Evolutionary conservation across 2,329 filamentous ascomycete genomes (phyloP), one percentile per base, ranked within the genome.

Genomic region (Clonostachys solani): DNA sequence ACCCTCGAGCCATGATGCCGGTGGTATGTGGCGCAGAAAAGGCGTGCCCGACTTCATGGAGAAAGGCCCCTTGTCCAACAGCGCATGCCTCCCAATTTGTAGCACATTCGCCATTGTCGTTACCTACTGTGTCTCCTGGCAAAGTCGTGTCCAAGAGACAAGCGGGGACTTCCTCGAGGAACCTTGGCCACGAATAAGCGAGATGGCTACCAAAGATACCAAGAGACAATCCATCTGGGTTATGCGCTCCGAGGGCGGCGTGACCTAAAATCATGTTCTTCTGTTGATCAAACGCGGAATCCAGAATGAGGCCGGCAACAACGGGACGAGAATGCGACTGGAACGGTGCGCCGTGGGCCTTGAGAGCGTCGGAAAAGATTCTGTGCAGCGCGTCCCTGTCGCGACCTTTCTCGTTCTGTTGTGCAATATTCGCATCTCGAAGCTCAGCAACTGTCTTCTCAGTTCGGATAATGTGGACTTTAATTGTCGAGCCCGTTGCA

Each of bases 141-240:
- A 53, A 18, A 3, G 60, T 56, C 8, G 50, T 54, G 45, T 75
- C 72, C 2, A 63, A 54, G 18, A 54, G 81, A 74, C 47, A 83
- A 74, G 52, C 53, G 3, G 61, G 47, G 6, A 89, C 78, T 53
- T 89, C 85, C 59, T 89, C 85, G 33, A 89, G 66, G 56, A 80
- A 83, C 2, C 83, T 77, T 2, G 86, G 86, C 61, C 87, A 89
- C 50, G 80, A 83, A 56, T 88, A 84, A 18, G 88, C 73, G 50
- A 80, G 75, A 58, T 87, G 84, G 36, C 84, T 88, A 9, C 86
- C 86, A 58, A 87, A 88, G 42, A 89, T 82, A 12, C 83, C 86
- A 46, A 89, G 71, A 45, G 83, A 81, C 44, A 87, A 62, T 12
- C 78, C 81, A 33, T 71, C 68, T 12, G 65, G 75, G 19, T 81